Base-by-base conservation (phyloP, 768 basidiomycete genomes). In the Collybia mongolica region DNA sequence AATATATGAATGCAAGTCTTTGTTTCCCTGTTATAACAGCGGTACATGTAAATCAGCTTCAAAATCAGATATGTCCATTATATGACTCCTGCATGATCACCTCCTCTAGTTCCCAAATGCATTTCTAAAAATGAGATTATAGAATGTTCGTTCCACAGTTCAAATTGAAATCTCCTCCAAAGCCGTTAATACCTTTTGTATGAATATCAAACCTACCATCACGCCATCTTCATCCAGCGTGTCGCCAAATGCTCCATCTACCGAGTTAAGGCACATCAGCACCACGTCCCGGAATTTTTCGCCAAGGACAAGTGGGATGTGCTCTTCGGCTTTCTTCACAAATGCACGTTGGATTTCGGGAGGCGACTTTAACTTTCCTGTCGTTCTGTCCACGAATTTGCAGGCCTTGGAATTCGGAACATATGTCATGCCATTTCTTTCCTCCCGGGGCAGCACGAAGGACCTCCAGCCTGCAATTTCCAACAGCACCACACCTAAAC, bases 201-300 rank as follows among this genome's bases (percentile, higher is more conserved):
- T 48, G 26, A 48, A 48, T 28, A 48, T 29, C 37, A 48, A 48
- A 18, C 46, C 46, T 19, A 48, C 46, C 46, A 40, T 39, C 18
- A 48, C 35, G 22, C 46, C 46, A 29, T 48, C 46, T 20, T 48
- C 46, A 39, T 48, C 46, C 36, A 26, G 26, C 23, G 38, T 22
- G 4, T 48, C 46, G 17, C 36, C 36, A 9, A 48, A 48, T 24
- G 37, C 46, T 23, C 29, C 46, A 17, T 48, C 39, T 40, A 26
- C 36, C 1, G 37, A 48, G n/a, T 48, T 48, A 19, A 48, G 39
- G 23, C 46, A 48, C 35, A 38, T 48, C 12, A 48, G 28, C 32
- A 48, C 46, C 20, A 48, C 9, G 11, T 48, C 46, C 6, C 46
- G 46, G 39, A 26, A 48, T 37, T 48, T 48, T 14, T 48, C 37